A percentile compares a stretch with the other conserved stretches of the same genome.
phyloP scores from a whole-genome alignment of 257 asterid species.

The Primulina tabacum region DNA sequence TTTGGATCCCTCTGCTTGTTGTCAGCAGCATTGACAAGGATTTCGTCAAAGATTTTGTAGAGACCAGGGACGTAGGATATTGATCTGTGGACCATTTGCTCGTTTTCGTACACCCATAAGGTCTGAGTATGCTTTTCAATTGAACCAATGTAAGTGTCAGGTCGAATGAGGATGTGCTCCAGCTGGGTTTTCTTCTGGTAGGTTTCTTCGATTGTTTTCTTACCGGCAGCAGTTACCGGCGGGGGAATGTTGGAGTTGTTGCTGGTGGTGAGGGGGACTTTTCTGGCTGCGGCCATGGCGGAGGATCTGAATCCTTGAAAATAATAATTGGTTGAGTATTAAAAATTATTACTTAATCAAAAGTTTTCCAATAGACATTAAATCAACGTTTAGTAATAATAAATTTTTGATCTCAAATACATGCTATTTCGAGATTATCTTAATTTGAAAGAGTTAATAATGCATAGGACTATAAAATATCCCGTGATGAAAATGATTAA shows the following conservation, averaged over 20 bases:
- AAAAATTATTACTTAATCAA: too few species aligned
- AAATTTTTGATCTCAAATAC: too few species aligned
- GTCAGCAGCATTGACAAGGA: constrained; percentile 90
- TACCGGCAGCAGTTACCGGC: constrained; percentile 23
- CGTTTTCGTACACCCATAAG: constrained; percentile 74
- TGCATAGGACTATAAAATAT: too few species aligned
- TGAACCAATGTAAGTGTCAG: constrained; percentile 94
- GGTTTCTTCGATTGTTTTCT: constrained; percentile 80
- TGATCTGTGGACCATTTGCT: constrained; percentile 49
- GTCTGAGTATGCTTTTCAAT: constrained; percentile 73
- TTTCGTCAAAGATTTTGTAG: constrained; percentile 93
- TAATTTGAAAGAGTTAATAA: too few species aligned
- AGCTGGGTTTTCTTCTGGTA: constrained; percentile 96
- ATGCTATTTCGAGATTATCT: too few species aligned
- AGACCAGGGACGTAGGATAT: constrained; percentile 82
- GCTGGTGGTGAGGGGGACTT: constrained; percentile 60
- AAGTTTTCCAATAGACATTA: too few species aligned
- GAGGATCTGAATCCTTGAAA: constrained; percentile 24
- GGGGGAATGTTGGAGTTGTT: constrained; percentile 63
- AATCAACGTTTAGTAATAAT: too few species aligned
- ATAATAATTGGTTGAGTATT: too few species aligned
- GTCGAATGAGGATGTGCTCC: constrained; percentile 95
- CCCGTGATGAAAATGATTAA: neutral
- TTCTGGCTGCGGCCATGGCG: constrained; percentile 58
- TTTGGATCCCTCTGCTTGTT: constrained; percentile 87